Conservation (phyloP, 805 yeast genomes). For the Candida nanaspora region DNA sequence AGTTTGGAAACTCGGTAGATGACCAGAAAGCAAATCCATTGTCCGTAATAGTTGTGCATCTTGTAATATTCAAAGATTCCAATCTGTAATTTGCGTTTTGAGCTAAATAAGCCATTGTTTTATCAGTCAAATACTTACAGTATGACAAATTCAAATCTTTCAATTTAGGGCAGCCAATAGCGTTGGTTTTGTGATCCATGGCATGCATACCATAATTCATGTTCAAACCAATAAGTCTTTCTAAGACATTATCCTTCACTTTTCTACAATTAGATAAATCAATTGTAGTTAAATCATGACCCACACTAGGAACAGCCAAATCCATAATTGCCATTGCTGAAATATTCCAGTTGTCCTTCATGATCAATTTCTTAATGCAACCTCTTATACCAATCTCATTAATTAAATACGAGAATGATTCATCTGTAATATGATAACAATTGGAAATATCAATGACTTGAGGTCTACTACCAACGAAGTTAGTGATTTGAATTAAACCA, state of each 20-base stretch:
- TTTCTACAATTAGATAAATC: slow-evolving; percentile 70
- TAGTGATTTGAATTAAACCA: slow-evolving; percentile 49
- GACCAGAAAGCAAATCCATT: slow-evolving; percentile 66
- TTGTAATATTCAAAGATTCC: slow-evolving; percentile 52
- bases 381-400: slow-evolving; percentile 67
- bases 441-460: slow-evolving; percentile 53
- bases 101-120: slow-evolving; percentile 56
- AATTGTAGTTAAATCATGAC: slow-evolving; percentile 47
- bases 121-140: slow-evolving; percentile 69
- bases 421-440: slow-evolving; percentile 73
- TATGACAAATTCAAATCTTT: slow-evolving; percentile 54
- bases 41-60: slow-evolving; percentile 77
- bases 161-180: slow-evolving; percentile 54
- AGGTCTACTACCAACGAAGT: slow-evolving; percentile 68
- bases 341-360: slow-evolving; percentile 72
- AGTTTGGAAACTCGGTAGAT: slow-evolving; percentile 43
- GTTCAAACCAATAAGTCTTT: slow-evolving; percentile 57
- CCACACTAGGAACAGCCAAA: slow-evolving; percentile 57
- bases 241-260: slow-evolving; percentile 64
- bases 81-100: slow-evolving; percentile 49
- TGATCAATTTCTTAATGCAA: slow-evolving; percentile 42
- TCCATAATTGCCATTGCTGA: slow-evolving; percentile 82
- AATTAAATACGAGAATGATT: slow-evolving; percentile 63
- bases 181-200: not conserved
- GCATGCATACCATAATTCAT: not conserved